Conservation (phyloP, 2,329 filamentous ascomycete genomes). For the Apiospora pterosperma region DNA sequence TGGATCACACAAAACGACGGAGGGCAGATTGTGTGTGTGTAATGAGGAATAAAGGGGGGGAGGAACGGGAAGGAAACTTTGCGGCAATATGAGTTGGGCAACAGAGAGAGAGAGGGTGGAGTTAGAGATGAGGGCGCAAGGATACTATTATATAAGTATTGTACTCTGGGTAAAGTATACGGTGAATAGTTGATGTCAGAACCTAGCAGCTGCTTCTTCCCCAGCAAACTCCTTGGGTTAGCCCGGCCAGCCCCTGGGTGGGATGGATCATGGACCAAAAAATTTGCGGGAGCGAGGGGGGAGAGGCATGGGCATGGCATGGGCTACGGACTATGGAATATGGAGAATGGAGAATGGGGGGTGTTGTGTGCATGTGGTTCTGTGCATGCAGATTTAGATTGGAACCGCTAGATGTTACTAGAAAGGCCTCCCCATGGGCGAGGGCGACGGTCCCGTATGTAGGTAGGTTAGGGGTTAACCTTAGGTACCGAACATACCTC, state of each 20-base stretch:
- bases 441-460: no score
- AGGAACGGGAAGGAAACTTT: not conserved
- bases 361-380: not conserved
- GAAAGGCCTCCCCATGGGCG: not conserved
- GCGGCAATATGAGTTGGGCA: conserved; percentile 4
- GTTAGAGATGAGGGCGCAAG: not conserved
- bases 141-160: conserved; percentile 4
- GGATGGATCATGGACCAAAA: not conserved
- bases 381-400: not conserved
- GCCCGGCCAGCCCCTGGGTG: conserved; percentile 2
- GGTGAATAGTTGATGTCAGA: conserved; percentile 12
- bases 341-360: not conserved
- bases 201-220: conserved; percentile 3
- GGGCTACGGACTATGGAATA: no score
- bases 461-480: no score
- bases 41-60: not conserved
- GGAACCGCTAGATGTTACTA: not conserved
- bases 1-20: not conserved
- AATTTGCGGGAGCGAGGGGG: not conserved
- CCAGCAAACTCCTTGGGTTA: not conserved
- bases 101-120: conserved; percentile 1
- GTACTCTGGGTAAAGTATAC: no score
- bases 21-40: not conserved
- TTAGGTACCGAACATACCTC: no score
- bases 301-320: no score